Evolutionary conservation across 2,329 filamentous ascomycete genomes (phyloP).

Genomic region (Cladosporium sp.): DNA sequence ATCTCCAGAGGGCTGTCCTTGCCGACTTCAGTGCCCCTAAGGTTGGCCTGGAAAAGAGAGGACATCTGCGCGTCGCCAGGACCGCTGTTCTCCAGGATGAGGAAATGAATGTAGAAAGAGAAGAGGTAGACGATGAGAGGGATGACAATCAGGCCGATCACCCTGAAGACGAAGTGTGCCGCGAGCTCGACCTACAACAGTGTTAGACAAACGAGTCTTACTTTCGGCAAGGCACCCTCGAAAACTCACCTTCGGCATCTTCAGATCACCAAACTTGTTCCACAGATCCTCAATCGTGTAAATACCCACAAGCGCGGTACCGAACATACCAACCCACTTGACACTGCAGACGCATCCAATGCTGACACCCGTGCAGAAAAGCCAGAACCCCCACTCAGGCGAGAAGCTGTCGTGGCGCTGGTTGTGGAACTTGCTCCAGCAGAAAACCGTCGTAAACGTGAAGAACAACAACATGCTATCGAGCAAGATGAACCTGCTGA

Average conservation of each 20-base stretch:
- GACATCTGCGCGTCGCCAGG: constrained; percentile 99
- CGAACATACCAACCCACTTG: constrained; percentile 96
- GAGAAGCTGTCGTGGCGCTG: constrained; percentile 81
- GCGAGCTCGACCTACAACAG: constrained; percentile 53
- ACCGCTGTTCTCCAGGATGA: constrained; percentile 85
- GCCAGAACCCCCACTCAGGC: constrained; percentile 88
- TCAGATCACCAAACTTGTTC: constrained; percentile 93
- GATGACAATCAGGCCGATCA: constrained; percentile 80
- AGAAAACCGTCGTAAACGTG: constrained; percentile 94
- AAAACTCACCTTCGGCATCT: constrained; percentile 70
- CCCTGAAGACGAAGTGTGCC: constrained; percentile 71
- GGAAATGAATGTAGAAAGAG: constrained; percentile 91
- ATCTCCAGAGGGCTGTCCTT: constrained; percentile 91
- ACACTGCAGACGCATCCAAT: constrained; percentile 98
- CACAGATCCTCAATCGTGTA: constrained; percentile 96
- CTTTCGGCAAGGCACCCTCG: too few species aligned
- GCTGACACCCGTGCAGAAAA: constrained; percentile 86
- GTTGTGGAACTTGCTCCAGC: constrained; percentile 95
- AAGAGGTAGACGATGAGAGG: constrained; percentile 90
- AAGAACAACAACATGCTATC: constrained; percentile 99
- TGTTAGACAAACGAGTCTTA: constrained; percentile 15
- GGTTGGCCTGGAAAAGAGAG: constrained; percentile 95
- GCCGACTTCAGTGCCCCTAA: constrained; percentile 87
- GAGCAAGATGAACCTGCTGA: constrained; percentile 94
- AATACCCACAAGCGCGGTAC: constrained; percentile 86